phyloP scores from a whole-genome alignment of 2,329 filamentous ascomycete genomes.

The Calonectria pteridis region DNA sequence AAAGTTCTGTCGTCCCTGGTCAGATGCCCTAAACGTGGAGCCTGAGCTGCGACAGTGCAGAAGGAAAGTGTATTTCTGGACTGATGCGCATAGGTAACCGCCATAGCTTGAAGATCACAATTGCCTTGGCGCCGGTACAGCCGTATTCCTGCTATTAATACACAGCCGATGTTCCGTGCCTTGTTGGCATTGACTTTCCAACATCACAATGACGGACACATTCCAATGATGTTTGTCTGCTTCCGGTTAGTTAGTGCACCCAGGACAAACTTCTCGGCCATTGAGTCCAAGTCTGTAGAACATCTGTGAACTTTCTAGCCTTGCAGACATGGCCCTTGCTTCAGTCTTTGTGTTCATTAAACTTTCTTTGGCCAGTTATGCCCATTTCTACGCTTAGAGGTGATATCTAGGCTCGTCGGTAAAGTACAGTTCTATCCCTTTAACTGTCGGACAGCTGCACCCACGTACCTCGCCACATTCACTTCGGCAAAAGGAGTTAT shows the following conservation, averaged over 20 bases:
- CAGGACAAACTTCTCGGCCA: no score
- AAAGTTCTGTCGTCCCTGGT: neutral
- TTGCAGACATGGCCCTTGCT: neutral
- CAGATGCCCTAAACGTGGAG: neutral
- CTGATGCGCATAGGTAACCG: neutral
- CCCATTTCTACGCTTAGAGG: no score
- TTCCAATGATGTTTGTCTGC: neutral
- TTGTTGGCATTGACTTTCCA: neutral
- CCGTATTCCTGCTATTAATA: neutral
- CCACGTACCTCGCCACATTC: no score
- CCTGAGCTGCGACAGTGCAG: neutral
- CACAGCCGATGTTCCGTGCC: neutral
- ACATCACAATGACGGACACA: neutral
- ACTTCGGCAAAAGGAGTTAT: no score
- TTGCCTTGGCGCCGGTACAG: neutral
- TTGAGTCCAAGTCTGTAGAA: no score
- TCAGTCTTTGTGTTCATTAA: fast-evolving
- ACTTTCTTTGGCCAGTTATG: no score
- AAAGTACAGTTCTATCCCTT: no score
- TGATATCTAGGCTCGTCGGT: no score
- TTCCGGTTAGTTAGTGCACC: neutral
- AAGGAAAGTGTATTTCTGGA: neutral
- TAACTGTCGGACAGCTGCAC: no score
- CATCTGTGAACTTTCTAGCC: neutral
- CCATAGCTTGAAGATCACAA: neutral